phyloP scores from a whole-genome alignment of 2,329 filamentous ascomycete genomes.

The Cladosporium sp. region DNA sequence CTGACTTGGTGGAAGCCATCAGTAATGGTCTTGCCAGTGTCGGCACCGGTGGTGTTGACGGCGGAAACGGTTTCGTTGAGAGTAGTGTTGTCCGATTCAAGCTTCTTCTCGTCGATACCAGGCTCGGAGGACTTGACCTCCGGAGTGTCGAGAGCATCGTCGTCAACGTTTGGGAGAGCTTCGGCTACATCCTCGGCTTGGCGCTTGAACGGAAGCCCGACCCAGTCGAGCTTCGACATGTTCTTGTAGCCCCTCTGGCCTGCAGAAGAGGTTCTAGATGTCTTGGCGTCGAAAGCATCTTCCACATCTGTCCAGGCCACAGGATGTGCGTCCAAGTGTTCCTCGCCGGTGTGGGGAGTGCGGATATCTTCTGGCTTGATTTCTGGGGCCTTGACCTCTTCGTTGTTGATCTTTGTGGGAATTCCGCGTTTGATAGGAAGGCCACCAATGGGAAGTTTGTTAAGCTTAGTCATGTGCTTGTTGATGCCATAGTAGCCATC shows the following conservation, averaged over 20 bases:
- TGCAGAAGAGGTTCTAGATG: neutral
- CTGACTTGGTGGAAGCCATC: neutral
- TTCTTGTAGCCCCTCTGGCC: neutral
- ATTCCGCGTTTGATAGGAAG: constrained; percentile 4
- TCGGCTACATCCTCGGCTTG: neutral
- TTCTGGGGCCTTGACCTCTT: neutral
- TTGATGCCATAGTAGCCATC: constrained; percentile 10
- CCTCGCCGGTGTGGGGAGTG: neutral
- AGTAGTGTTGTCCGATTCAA: neutral
- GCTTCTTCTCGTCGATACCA: neutral
- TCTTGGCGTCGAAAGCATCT: neutral
- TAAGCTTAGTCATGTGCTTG: constrained; percentile 12
- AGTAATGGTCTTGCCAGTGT: neutral
- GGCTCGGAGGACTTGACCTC: neutral
- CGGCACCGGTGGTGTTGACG: neutral
- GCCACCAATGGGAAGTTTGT: constrained; percentile 8
- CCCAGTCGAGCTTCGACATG: neutral
- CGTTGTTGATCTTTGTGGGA: neutral
- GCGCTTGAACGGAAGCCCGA: neutral
- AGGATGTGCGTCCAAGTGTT: neutral
- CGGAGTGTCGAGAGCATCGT: neutral
- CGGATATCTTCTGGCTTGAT: neutral
- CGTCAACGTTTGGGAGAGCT: neutral
- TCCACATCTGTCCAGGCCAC: neutral
- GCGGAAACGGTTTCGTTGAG: neutral